Percentiles rank a stretch among this genome's conserved stretches.
Evolutionary conservation across 2,329 filamentous ascomycete genomes (phyloP).

Genomic region (Byssochlamys sp.): DNA sequence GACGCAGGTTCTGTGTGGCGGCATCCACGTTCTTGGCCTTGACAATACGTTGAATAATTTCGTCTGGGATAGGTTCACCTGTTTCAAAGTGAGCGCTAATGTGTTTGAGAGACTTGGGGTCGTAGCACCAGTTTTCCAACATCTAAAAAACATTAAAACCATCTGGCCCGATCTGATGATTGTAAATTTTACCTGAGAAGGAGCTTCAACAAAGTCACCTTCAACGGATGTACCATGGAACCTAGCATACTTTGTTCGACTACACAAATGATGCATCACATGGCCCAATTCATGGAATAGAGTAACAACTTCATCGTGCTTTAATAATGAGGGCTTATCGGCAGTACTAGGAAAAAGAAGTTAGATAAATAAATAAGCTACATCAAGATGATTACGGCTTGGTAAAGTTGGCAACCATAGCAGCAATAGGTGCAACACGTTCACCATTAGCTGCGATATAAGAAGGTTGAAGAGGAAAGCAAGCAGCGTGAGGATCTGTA

Average conservation of each 20-base stretch:
- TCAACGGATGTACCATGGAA: constrained; percentile 23
- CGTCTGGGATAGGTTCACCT: constrained; percentile 18
- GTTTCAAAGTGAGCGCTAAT: neutral
- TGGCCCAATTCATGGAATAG: constrained; percentile 33
- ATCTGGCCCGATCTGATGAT: too few species aligned
- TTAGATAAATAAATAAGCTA: too few species aligned
- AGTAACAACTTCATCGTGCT: constrained; percentile 1
- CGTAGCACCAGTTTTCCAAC: constrained; percentile 38
- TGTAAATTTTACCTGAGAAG: too few species aligned
- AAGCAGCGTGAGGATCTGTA: neutral
- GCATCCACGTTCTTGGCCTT: constrained; percentile 24
- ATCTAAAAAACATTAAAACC: too few species aligned
- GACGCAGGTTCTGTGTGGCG: constrained; percentile 23
- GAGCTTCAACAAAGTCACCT: constrained; percentile 35
- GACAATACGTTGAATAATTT: constrained; percentile 24
- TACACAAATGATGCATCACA: constrained; percentile 34
- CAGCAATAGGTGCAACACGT: neutral
- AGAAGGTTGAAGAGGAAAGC: constrained; percentile 12
- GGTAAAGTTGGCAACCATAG: neutral
- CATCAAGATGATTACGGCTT: neutral
- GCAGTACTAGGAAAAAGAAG: too few species aligned
- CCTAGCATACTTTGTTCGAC: constrained; percentile 23
- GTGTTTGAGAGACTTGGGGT: constrained; percentile 19
- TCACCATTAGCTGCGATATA: constrained; percentile 6
- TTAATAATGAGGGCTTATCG: neutral